Evolutionary conservation across 352 stramenopile species (phyloP), one percentile per base, ranked within the genome.

Genomic region (Phytophthora tentaculata): DNA sequence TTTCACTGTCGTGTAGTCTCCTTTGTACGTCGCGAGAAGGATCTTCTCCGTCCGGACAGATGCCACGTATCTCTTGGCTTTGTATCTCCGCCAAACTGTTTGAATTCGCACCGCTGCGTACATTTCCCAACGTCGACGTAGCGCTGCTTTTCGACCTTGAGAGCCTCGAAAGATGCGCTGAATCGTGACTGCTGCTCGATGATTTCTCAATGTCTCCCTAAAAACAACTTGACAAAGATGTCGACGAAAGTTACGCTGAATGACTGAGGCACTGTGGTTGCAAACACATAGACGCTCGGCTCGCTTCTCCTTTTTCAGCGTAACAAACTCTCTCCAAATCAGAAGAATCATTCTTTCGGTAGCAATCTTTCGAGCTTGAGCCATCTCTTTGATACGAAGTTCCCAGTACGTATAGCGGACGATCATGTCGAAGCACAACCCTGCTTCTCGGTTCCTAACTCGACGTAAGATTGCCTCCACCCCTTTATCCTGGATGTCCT

Each of bases 1-100:
- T 48, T 93, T 81, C 7, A 88, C 86, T 24, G 75, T 80, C 3
- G 80, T 81, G 64, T 94, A 94, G 67, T 95, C 85, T 1, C 87
- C 86, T 52, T 89, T 90, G 50, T 85, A 90, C 5, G 87, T 79
- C 3, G 73, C 76, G 2, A 92, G 64, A n/a, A 96, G 63, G 44
- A 92, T 89, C 14, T 73, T 79, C 55, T 91, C 74, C 0, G 84
- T 78, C 0, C 84, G 70, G 10, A 80, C 64, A 28, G 68, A 67
- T 8, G 67, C 65, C 1, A 66, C 84, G 3, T 85, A 67, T 16
- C 56, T 64, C 16, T 74, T 74, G 1, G 87, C 85, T 14, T 77
- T 71, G 14, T 77, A 56, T 23, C 75, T 67, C 17, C 87, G 62
- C 82, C 83, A 94, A n/a, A 66, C 65, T 0, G 73, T 90, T 69